Conservation (phyloP, 78 protist species). For the Dictyostelium purpureum region DNA sequence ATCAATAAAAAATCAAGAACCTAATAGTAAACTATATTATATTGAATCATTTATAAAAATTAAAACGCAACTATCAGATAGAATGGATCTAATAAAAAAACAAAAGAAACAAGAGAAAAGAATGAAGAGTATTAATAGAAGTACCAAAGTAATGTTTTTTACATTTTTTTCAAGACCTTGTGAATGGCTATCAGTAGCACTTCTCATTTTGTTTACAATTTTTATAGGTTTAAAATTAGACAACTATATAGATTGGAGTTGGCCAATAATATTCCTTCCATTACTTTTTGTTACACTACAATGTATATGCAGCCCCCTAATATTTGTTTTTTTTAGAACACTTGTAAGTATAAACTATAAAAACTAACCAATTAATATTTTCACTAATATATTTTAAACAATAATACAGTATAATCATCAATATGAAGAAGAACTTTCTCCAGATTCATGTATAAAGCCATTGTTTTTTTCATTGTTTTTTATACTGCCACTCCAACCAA, state of each 20-base stretch:
- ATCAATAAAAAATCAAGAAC: background rate
- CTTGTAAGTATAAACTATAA: background rate
- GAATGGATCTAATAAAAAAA: background rate
- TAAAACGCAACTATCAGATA: background rate
- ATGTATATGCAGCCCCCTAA: background rate
- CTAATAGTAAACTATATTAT: background rate
- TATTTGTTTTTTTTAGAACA: background rate
- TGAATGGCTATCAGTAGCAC: background rate
- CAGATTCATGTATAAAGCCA: background rate
- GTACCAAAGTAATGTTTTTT: background rate
- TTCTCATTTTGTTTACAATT: background rate
- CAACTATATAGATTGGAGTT: background rate
- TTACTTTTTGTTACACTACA: background rate
- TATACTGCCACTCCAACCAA: background rate
- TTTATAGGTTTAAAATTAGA: background rate
- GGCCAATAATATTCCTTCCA: background rate
- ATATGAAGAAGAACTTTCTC: constrained; percentile 8
- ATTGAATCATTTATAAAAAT: background rate
- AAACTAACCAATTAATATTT: background rate
- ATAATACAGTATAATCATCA: background rate
- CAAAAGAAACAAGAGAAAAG: background rate
- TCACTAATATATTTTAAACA: background rate
- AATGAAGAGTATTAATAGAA: background rate
- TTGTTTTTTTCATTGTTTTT: constrained; percentile 22
- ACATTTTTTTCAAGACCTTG: constrained; percentile 6